These are phyloP conservation scores for Rhodotorula sp. DNA, from an alignment of 1,284 basidiomycete genomes.

Conservation along the genomic window DNA sequence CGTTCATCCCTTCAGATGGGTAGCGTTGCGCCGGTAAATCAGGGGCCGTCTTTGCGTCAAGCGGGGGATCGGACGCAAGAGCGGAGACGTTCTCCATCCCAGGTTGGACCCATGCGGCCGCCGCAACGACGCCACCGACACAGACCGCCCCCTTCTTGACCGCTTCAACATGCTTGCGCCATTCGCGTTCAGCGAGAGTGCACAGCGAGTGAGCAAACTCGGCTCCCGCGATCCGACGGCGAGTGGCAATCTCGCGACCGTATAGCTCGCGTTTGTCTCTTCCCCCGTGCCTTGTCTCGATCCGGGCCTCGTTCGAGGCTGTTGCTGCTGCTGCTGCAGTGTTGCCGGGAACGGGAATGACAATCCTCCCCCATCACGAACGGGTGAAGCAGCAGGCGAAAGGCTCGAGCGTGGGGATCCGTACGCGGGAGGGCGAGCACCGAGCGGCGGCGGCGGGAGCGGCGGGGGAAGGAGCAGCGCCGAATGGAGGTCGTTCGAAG, in stretches of 20 bases:
- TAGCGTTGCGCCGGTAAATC: no score
- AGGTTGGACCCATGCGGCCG: constrained; percentile 15
- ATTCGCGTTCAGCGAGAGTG: constrained; percentile 23
- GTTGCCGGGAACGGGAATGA: background rate
- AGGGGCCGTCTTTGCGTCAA: background rate
- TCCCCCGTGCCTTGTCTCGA: no score
- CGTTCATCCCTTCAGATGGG: no score
- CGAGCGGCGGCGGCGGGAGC: background rate
- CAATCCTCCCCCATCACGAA: background rate
- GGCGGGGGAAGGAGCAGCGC: constrained; percentile 3
- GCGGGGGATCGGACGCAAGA: no score
- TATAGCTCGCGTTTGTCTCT: background rate
- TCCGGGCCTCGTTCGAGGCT: no score
- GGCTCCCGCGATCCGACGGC: constrained; percentile 9
- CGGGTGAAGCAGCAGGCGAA: no score
- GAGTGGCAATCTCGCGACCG: constrained; percentile 9
- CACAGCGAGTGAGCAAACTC: constrained; percentile 15
- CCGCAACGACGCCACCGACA: constrained; percentile 21
- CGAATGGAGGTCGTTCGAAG: background rate
- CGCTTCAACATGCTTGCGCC: constrained; percentile 23
- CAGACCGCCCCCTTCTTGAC: constrained; percentile 16
- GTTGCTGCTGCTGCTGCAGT: no score
- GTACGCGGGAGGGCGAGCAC: background rate
- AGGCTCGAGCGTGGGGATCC: constrained; percentile 3
- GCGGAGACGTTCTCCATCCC: constrained; percentile 12